Base-by-base conservation (phyloP, 2,329 filamentous ascomycete species). In the Coniochaeta sp. region DNA sequence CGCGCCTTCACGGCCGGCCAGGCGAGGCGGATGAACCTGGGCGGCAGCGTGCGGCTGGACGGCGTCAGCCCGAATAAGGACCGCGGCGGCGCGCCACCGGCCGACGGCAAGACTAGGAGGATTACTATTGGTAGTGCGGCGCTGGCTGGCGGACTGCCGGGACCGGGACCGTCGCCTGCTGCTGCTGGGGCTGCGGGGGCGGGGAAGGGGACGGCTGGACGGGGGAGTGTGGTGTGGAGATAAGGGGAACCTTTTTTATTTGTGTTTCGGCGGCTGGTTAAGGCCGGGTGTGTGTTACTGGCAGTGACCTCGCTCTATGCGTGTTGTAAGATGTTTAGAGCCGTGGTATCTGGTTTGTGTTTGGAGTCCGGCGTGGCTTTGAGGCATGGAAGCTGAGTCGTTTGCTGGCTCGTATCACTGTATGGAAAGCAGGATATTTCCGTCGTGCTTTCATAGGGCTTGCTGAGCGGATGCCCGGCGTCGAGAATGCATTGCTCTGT, bases 1-100 rank as follows among this genome's bases (percentile, higher is more conserved):
- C 60, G 66, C 40, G 69, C 72, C 3, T 75, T 85, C 63, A 84
- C 81, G 12, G 73, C 79, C 1, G 81, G 81, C 2, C 82, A 86
- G 66, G 83, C 82, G 24, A 72, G 83, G 58, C 76, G 83, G 54
- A 85, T 86, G 82, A 81, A 83, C 64, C 70, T 85, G 60, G 76
- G 78, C 38, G 75, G 75, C 16, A 77, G 73, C 62, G 65, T 77
- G 61, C 69, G 70, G 34, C 30, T 60, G 32, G 69, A 70, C 8
- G 62, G 66, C 52, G 60, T 69, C 63, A 60, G 68, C 61, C 28
- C 64, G 36, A 67, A 64, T 64, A 66, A 60, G 60, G 63, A 59
- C 32, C 28, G 58, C 24, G 44, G 42, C 42, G 42, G 19, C n/a
- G 30, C 26, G 14, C 4, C 50, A 16, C 24, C 24, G 50, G 57